Evolutionary conservation across 345 rosid species (phyloP), one percentile per base, ranked within the genome.

Genomic region (Gossypium stocksii): DNA sequence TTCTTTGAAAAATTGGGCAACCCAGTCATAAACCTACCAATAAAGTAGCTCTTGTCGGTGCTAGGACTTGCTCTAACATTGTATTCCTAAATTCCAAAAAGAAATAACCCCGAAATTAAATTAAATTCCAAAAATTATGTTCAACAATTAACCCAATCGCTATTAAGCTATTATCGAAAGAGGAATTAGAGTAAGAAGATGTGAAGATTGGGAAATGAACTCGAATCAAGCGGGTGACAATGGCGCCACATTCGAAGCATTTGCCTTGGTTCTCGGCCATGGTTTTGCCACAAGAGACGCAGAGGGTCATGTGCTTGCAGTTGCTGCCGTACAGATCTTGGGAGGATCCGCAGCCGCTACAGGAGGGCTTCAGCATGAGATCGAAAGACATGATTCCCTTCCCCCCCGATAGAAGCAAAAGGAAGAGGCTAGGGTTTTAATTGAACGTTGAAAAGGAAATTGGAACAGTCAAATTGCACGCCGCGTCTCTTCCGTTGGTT

Each of bases 231-330:
- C 94, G 94, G 15, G 96, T 88, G 72, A 95, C 66, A 60, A 82
- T 9, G 64, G 85, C 74, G 73, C 98, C 98, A 71, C 99, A 95
- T 3, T 95, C 98, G 64, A 75, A 83, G 82, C 99, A 95, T 74
- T 87, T 89, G n/a, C 75, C 87, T 51, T 79, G 76, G 34, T 80
- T 87, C 89, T 90, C 89, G 3, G 99, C 99, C 98, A 95, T 93
- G 74, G 86, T 83, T 85, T 90, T 91, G 78, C 98, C 99, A 61
- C 97, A 95, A 68, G 79, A 83, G 72, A 93, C 82, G 80, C 98
- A 95, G 27, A 93, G 75, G 5, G 98, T 95, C 97, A 95, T 90
- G 85, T 95, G 99, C 86, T 89, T 95, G 74, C 99, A 95, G 45
- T 85, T 83, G 86, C 96, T 93, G 49, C 98, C 99, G 49, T 93